These are phyloP conservation scores for Petasospora rhodanensis DNA, from an alignment of 1,139 yeast species.

Conservation along the genomic window DNA sequence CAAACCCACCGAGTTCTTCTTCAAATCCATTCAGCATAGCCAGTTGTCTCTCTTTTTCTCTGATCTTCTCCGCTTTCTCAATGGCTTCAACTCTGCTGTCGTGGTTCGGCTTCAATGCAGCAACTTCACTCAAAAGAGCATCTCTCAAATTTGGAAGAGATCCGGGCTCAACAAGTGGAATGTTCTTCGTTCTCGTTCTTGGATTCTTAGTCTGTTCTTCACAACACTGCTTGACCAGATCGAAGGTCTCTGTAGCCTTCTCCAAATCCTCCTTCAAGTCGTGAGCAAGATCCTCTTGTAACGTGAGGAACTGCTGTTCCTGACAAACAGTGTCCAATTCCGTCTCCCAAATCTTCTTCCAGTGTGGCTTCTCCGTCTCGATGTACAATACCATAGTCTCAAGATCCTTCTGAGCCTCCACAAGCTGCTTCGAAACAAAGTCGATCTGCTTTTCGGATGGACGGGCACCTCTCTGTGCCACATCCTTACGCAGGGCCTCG, in stretches of 20 bases:
- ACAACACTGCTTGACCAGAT: constrained; percentile 75
- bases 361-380: constrained; percentile 65
- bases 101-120: constrained; percentile 76
- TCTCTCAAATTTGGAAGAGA: constrained; percentile 65
- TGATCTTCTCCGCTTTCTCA: constrained; percentile 74
- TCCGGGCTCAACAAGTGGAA: constrained; percentile 66
- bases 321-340: constrained; percentile 88
- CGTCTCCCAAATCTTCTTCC: constrained; percentile 92
- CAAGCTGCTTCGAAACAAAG: constrained; percentile 60
- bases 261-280: constrained; percentile 79
- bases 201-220: constrained; percentile 64
- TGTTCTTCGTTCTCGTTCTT: constrained; percentile 27
- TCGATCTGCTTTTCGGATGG: constrained; percentile 73
- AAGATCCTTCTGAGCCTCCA: constrained; percentile 50
- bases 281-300: constrained; percentile 80
- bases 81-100: constrained; percentile 84
- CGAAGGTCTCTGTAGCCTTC: constrained; percentile 77
- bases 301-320: constrained; percentile 86
- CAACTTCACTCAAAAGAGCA: constrained; percentile 77
- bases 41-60: constrained; percentile 67
- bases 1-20: constrained; percentile 85
- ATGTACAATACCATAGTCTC: constrained; percentile 58
- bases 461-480: constrained; percentile 86
- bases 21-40: constrained; percentile 62
- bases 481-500: constrained; percentile 87